Evolutionary conservation across 768 basidiomycete species (phyloP).

Genomic region (Artomyces pyxidatus): DNA sequence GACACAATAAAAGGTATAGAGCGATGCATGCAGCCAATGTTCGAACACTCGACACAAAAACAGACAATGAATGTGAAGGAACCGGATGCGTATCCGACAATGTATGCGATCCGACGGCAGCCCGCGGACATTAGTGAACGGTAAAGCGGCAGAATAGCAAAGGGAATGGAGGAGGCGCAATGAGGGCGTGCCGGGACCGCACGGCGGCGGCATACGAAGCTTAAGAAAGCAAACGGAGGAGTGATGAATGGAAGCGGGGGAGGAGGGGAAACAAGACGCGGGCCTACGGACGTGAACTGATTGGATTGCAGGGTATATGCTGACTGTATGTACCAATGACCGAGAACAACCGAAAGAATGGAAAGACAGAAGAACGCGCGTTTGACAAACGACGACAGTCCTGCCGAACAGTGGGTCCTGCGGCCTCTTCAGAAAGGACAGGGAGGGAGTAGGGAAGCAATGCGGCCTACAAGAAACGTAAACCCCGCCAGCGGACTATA

Average conservation of each 20-base stretch:
- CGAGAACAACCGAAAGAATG: conserved; percentile 14
- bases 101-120: neutral
- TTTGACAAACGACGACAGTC: neutral
- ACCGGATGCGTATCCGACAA: neutral
- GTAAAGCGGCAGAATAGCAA: neutral
- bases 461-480: neutral
- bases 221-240: neutral
- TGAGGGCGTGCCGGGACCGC: neutral
- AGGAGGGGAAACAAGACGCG: too few species aligned
- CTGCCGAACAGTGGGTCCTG: neutral
- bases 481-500: conserved; percentile 30
- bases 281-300: conserved; percentile 17
- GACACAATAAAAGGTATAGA: neutral
- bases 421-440: neutral
- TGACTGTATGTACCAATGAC: conserved; percentile 20
- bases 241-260: neutral
- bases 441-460: neutral
- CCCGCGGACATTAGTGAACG: neutral
- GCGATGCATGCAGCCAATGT: neutral
- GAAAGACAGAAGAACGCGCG: conserved; percentile 5
- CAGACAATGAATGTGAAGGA: neutral
- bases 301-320: conserved; percentile 17
- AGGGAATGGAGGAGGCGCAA: neutral
- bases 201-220: neutral
- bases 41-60: neutral